Evolutionary conservation across 73 alveolate genomes (phyloP).

Genomic region (Paramecium primaurelia): DNA sequence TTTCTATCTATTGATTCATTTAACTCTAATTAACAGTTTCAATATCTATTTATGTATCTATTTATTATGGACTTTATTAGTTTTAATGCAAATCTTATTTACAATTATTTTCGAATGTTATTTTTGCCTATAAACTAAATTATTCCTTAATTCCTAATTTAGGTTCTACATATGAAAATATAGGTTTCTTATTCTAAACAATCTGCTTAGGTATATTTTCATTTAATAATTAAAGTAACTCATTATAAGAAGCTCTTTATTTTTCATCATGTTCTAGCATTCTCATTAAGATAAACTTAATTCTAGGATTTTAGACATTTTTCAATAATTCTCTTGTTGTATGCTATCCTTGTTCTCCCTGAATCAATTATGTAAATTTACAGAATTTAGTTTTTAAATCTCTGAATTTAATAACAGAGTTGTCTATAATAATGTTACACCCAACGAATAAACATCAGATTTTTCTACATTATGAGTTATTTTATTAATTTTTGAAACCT

Average conservation of each 20-base stretch:
- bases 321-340: not conserved
- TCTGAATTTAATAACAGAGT: not conserved
- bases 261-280: slow-evolving; percentile 30
- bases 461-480: slow-evolving; percentile 11
- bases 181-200: not conserved
- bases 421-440: not conserved
- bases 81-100: not conserved
- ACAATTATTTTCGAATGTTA: not conserved
- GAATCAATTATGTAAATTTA: not conserved
- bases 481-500: not conserved
- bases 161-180: not conserved
- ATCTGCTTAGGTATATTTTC: not conserved
- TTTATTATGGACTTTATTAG: not conserved
- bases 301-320: not conserved
- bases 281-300: not conserved
- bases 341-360: not conserved
- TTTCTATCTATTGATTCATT: not conserved
- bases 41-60: not conserved
- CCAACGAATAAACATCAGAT: slow-evolving; percentile 25
- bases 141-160: not conserved
- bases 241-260: not conserved
- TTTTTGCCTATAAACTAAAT: not conserved
- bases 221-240: not conserved
- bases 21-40: not conserved
- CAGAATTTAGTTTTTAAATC: not conserved